These are phyloP conservation scores for Jaenimonas drosophilae DNA, from an alignment of 208 protist species.

Conservation along the genomic window DNA sequence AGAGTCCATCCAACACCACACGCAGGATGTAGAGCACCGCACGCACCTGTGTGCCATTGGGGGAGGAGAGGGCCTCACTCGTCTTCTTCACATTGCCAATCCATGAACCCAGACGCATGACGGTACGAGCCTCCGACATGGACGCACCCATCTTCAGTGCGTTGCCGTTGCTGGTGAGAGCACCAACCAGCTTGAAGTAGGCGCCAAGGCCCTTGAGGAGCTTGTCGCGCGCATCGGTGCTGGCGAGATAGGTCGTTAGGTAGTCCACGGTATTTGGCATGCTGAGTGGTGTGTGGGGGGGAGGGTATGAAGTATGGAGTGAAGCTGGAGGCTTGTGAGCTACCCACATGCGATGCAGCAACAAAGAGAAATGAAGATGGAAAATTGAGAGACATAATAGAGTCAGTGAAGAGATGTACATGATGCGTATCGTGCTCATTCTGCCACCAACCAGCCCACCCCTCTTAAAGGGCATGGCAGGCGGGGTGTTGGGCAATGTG, in stretches of 20 bases:
- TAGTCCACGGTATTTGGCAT: no score
- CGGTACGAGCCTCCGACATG: slow-evolving; percentile 52
- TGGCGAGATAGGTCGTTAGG: slow-evolving; percentile 32
- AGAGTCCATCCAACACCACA: slow-evolving; percentile 62
- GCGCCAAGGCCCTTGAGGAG: slow-evolving; percentile 62
- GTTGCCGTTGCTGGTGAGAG: slow-evolving; percentile 17
- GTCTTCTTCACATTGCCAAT: slow-evolving; percentile 58
- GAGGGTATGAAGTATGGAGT: slow-evolving; percentile 1
- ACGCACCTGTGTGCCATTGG: slow-evolving; percentile 21
- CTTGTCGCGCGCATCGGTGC: slow-evolving; percentile 69
- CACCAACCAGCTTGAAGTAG: slow-evolving; percentile 54
- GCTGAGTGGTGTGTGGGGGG: neutral
- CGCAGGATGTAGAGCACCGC: slow-evolving; percentile 54
- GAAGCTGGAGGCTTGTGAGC: neutral
- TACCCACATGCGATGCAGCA: no score
- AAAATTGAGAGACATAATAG: neutral
- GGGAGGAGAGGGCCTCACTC: slow-evolving; percentile 33
- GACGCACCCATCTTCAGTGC: slow-evolving; percentile 34
- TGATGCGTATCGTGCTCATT: no score
- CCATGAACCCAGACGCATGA: slow-evolving; percentile 65
- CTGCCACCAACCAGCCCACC: no score
- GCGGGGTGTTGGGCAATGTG: no score
- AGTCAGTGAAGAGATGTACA: no score
- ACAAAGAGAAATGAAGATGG: neutral
- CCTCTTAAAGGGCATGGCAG: no score